phyloP scores from a whole-genome alignment of 306 rosid genomes.

The Prunus mira region DNA sequence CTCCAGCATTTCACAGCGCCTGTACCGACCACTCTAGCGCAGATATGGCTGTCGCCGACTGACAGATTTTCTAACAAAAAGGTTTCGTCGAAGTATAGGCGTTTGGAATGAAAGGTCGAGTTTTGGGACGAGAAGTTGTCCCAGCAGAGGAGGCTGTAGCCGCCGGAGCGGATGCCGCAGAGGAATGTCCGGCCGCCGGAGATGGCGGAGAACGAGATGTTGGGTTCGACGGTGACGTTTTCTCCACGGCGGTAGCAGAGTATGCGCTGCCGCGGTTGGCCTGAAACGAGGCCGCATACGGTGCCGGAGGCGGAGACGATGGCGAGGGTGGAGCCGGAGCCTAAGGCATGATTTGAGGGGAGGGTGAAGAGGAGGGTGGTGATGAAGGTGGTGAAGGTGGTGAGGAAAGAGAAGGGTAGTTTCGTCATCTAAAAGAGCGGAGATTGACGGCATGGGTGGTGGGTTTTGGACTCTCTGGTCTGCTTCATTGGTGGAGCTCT shows the following conservation, averaged over 20 bases:
- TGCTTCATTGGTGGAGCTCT: constrained; percentile 57
- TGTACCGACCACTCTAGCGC: constrained; percentile 46
- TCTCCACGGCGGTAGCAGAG: constrained; percentile 55
- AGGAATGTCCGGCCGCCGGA: constrained; percentile 66
- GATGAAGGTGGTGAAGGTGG: constrained; percentile 1
- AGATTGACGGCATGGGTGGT: constrained; percentile 27
- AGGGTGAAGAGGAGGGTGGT: constrained; percentile 8
- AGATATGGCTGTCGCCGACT: constrained; percentile 60
- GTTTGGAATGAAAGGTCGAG: constrained; percentile 24
- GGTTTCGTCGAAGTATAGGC: constrained; percentile 39
- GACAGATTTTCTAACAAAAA: constrained; percentile 54
- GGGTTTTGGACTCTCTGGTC: constrained; percentile 26
- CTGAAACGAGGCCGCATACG: constrained; percentile 71
- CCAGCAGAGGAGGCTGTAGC: constrained; percentile 57
- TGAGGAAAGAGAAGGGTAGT: constrained; percentile 21
- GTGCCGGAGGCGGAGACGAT: constrained; percentile 44
- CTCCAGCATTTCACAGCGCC: constrained; percentile 69
- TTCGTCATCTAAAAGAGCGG: constrained; percentile 60
- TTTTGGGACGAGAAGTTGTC: constrained; percentile 17
- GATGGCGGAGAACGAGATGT: constrained; percentile 48
- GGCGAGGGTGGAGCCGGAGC: constrained; percentile 78
- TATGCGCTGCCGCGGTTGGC: constrained; percentile 43
- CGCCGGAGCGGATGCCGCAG: constrained; percentile 70
- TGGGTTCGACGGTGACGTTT: constrained; percentile 34
- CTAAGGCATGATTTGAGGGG: constrained; percentile 44